Conservation (phyloP, 352 stramenopile genomes). For the Phytopythium sindhum region DNA sequence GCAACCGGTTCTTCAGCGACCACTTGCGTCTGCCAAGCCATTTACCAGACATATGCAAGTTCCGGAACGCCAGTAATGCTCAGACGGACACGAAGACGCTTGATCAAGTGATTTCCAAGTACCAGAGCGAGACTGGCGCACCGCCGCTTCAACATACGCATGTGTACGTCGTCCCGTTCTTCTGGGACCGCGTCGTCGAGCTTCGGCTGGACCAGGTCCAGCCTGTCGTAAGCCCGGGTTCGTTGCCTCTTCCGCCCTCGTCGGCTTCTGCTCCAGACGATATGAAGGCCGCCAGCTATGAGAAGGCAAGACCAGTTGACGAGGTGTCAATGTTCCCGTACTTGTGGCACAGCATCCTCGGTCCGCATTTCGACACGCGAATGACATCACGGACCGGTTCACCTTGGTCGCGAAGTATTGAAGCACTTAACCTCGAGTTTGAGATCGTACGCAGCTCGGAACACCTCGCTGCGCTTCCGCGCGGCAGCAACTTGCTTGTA, state of each 20-base stretch:
- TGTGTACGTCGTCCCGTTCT: constrained; percentile 53
- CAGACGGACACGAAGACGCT: constrained; percentile 22
- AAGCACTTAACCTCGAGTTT: constrained; percentile 29
- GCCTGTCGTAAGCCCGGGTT: constrained; percentile 8
- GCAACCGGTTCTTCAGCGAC: constrained; percentile 31
- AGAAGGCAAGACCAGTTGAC: constrained; percentile 40
- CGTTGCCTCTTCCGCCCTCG: background rate
- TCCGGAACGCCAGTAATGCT: constrained; percentile 20
- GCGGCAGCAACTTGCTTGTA: constrained; percentile 36
- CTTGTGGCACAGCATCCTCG: constrained; percentile 55
- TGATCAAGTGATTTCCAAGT: constrained; percentile 20
- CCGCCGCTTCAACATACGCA: constrained; percentile 13
- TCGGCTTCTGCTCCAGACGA: background rate
- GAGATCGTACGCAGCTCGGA: constrained; percentile 34
- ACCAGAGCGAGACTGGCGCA: background rate
- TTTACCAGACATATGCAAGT: constrained; percentile 42
- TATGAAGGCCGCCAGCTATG: constrained; percentile 13
- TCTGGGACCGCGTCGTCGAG: constrained; percentile 32
- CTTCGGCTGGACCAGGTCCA: constrained; percentile 28
- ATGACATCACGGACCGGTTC: constrained; percentile 11
- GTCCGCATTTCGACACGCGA: constrained; percentile 33
- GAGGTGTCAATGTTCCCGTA: constrained; percentile 55
- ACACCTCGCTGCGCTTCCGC: constrained; percentile 26
- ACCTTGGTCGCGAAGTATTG: constrained; percentile 24
- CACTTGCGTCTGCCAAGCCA: constrained; percentile 19